Base-by-base conservation (phyloP, 768 basidiomycete species). In the Boletellus ananiceps region DNA sequence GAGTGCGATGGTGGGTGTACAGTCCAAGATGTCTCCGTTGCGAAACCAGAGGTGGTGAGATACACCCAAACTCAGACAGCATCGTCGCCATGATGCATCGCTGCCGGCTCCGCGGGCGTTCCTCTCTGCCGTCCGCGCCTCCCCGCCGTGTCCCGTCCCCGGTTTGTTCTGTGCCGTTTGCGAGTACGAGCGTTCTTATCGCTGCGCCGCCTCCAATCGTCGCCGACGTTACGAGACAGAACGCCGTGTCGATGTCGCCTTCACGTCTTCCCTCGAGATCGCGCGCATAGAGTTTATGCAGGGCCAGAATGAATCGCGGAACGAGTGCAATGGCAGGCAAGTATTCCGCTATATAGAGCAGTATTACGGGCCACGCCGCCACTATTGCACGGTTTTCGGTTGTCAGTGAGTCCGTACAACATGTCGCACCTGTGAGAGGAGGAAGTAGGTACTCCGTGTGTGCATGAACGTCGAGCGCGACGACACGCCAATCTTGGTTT, bases 381-480 rank as follows among this genome's bases (percentile, higher is more conserved):
- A 19, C 11, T 2, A 29, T 2, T 2, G 42, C 2, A 11, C 4
- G 8, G 5, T 31, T 37, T 31, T n/a, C 13, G 3, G 23, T 32
- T 6, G 18, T 16, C 18, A 7, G 37, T 16, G 36, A 49, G 19
- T 3, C 36, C n/a, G 11, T 13, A 42, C 23, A 23, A 2, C 23
- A 23, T 23, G 23, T 5, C 23, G 23, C 35, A 14, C 18, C 0
- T 2, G 8, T 34, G 16, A 55, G 33, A 33, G 52, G 23, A 23
- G 23, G 46, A 34, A 52, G 38, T 1, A 34, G 12, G 15, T 60
- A n/a, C 7, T 25, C 29, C 6, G 36, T 52, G n/a, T 47, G 44
- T 23, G 60, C n/a, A 15, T 56, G 40, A 27, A 62, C 47, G 15
- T 61, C 59, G 33, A 61, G 19, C 19, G 36, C 49, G 14, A 60